Conservation (phyloP, 331 rosid genomes). For the Prunus yedoensis region DNA sequence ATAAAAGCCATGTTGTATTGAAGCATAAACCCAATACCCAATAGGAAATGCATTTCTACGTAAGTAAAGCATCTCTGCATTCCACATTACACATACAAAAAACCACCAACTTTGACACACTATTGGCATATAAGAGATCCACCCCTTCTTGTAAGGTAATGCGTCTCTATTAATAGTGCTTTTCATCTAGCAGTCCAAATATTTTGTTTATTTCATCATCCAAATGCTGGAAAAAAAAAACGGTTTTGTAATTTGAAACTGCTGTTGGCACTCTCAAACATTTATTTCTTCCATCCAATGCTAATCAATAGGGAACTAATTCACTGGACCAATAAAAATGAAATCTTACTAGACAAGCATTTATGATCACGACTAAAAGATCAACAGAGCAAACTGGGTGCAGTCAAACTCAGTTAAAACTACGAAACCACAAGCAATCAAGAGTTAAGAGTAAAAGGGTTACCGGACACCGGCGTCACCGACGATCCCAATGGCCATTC, state of each 20-base stretch:
- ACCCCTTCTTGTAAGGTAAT: background rate
- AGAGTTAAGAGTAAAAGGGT: background rate
- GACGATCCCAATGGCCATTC: constrained; percentile 81
- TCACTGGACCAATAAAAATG: background rate
- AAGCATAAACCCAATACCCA: background rate
- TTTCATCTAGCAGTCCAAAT: background rate
- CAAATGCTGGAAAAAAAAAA: background rate
- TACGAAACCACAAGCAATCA: background rate
- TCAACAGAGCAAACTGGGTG: background rate
- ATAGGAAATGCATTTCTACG: background rate
- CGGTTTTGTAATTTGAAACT: background rate
- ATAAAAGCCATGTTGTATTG: background rate
- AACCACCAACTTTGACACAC: background rate
- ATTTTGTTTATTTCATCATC: background rate
- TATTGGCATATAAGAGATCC: background rate
- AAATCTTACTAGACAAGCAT: background rate
- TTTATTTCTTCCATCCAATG: background rate
- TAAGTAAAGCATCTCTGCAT: background rate
- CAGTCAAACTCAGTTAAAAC: background rate
- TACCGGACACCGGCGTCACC: constrained; percentile 82
- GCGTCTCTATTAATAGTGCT: background rate
- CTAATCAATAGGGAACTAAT: background rate
- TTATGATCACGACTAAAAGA: background rate
- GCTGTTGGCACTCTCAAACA: background rate
- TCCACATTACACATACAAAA: background rate